phyloP scores from a whole-genome alignment of 495 filamentous ascomycete genomes.

The Cairneyella variabilis region DNA sequence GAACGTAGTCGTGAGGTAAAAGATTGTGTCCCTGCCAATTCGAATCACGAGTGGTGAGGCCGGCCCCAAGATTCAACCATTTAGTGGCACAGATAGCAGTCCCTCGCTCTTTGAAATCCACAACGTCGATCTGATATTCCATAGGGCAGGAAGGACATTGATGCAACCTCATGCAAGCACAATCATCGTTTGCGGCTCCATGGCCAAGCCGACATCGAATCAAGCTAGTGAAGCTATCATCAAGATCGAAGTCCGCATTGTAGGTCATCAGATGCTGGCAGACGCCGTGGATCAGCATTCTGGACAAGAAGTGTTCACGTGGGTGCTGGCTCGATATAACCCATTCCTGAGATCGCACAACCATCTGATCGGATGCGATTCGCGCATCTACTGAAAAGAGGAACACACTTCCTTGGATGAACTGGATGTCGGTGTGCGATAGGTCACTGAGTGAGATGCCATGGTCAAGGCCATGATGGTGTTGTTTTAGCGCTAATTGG shows the following conservation, averaged over 20 bases:
- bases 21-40: no score
- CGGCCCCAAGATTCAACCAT: no score
- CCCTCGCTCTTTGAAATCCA: slow-evolving; percentile 11
- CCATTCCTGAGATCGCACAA: slow-evolving; percentile 23
- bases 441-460: slow-evolving; percentile 15
- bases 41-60: no score
- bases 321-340: slow-evolving; percentile 9
- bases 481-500: slow-evolving; percentile 23
- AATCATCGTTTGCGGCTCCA: slow-evolving; percentile 6
- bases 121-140: slow-evolving; percentile 13
- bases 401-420: slow-evolving; percentile 13
- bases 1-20: no score
- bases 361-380: slow-evolving; percentile 15
- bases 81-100: no score
- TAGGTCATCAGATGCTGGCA: slow-evolving; percentile 18
- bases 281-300: slow-evolving; percentile 9
- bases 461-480: slow-evolving; percentile 22
- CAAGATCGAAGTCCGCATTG: slow-evolving; percentile 11
- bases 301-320: slow-evolving; percentile 14
- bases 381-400: slow-evolving; percentile 23
- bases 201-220: slow-evolving; percentile 14
- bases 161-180: slow-evolving; percentile 14
- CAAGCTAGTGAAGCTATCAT: slow-evolving; percentile 11
- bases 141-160: slow-evolving; percentile 13
- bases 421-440: slow-evolving; percentile 15